Conservation (phyloP, 78 protist species). For the Dictyostelium brefeldianum region DNA sequence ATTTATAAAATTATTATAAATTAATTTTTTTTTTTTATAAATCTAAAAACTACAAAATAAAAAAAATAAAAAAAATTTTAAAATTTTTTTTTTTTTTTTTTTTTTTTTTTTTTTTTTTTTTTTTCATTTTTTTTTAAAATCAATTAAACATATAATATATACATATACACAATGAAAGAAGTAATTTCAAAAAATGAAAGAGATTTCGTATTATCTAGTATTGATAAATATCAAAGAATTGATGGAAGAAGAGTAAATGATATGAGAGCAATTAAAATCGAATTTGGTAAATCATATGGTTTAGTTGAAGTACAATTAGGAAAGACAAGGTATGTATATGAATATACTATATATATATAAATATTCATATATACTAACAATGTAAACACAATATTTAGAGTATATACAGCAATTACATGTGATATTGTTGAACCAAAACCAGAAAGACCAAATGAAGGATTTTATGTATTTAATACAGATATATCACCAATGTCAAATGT, state of each 20-base stretch:
- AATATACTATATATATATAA: not conserved
- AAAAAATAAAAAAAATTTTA: too few species aligned
- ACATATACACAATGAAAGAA: constrained; percentile 58
- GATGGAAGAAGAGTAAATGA: constrained; percentile 81
- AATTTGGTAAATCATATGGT: constrained; percentile 59
- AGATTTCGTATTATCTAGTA: constrained; percentile 57
- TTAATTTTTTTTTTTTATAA: too few species aligned
- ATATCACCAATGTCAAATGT: constrained; percentile 85
- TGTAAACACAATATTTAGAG: too few species aligned
- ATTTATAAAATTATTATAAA: too few species aligned
- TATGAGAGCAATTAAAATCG: constrained; percentile 64
- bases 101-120: too few species aligned
- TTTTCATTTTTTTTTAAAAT: too few species aligned
- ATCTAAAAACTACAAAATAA: too few species aligned
- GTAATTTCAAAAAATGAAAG: constrained; percentile 79
- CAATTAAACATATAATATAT: not conserved
- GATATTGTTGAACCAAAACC: constrained; percentile 90
- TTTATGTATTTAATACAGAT: constrained; percentile 78
- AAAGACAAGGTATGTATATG: constrained; percentile 63
- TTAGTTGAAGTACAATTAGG: constrained; percentile 88
- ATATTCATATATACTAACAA: too few species aligned
- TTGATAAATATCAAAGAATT: constrained; percentile 57
- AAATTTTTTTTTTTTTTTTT: too few species aligned
- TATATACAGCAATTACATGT: constrained; percentile 71
- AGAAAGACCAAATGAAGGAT: constrained; percentile 93